Evolutionary conservation across 2,329 filamentous ascomycete species (phyloP), one percentile per base, ranked within the genome.

Genomic region (Gremmenia infestans): DNA sequence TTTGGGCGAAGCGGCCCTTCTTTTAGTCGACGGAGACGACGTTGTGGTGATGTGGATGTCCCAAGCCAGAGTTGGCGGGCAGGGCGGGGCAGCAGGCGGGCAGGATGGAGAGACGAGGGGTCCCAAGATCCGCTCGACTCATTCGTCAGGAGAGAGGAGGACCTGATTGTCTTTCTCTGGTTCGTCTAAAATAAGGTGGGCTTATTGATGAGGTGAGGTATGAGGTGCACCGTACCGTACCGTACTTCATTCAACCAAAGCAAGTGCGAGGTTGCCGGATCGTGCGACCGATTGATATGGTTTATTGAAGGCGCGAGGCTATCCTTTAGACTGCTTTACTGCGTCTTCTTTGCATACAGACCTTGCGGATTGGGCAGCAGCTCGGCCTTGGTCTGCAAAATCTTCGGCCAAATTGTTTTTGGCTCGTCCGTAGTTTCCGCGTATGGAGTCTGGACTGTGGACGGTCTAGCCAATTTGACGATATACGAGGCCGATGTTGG

Each of bases 41-140:
- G 63, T 67, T 46, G 58, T 67, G 65, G 51, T 59, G 59, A 56
- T 58, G 48, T 57, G 60, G 58, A 52, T 49, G 48, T 40, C n/a
- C 36, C 46, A 60, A 58, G 64, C 61, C 62, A 62, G 49, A 64
- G 54, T 65, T 65, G 65, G 65, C 65, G 61, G 60, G 63, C 62
- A 54, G 60, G 57, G 48, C 42, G 54, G 53, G 50, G 19, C 50
- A 59, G 48, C 47, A 47, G 51, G 55, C 48, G 48, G 28, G 53
- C 35, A 32, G 17, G 47, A 19, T 14, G 25, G 23, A 22, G 56
- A 58, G 58, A 59, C 54, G 59, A 48, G 63, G 57, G 22, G 43
- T 42, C 52, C 42, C 42, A 23, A 14, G n/a, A 48, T 52, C 35
- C 49, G 32, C 46, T 51, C 50, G 35, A 39, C 50, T 45, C 35